These are phyloP conservation scores for Mycosarcoma mackinlayi DNA, from an alignment of 1,284 basidiomycete genomes.

Conservation along the genomic window DNA sequence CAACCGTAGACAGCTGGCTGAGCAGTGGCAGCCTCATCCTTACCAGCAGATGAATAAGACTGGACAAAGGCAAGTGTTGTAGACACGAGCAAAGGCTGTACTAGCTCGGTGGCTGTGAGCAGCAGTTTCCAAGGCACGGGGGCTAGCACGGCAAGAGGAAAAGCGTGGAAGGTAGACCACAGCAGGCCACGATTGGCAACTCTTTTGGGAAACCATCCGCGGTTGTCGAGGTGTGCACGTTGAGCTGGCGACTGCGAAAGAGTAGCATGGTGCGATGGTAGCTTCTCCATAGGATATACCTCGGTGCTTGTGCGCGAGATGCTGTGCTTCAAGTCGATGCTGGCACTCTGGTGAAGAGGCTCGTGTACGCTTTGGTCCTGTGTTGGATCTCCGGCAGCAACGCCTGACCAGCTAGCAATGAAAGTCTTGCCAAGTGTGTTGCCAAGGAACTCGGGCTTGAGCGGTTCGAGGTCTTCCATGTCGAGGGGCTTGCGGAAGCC, in stretches of 20 bases:
- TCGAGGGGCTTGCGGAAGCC: constrained; percentile 43
- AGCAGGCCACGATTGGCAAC: constrained; percentile 28
- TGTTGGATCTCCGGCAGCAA: neutral
- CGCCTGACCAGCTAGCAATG: constrained; percentile 32
- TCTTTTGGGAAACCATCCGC: constrained; percentile 23
- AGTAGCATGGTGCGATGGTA: constrained; percentile 1
- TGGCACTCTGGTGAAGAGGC: neutral
- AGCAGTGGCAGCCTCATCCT: constrained; percentile 14
- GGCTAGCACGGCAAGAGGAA: constrained; percentile 40
- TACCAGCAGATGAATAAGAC: constrained; percentile 20
- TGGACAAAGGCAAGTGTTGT: constrained; percentile 58
- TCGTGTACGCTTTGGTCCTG: neutral
- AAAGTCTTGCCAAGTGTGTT: constrained; percentile 25
- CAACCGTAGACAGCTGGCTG: constrained; percentile 57
- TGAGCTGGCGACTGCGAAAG: neutral
- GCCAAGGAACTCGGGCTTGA: constrained; percentile 42
- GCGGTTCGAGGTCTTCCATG: constrained; percentile 42
- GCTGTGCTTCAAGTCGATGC: constrained; percentile 12
- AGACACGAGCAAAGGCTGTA: constrained; percentile 56
- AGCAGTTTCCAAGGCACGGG: constrained; percentile 54
- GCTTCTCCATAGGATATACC: constrained; percentile 27
- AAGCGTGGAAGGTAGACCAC: constrained; percentile 39
- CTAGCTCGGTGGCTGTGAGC: constrained; percentile 43
- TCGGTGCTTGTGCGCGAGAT: constrained; percentile 19
- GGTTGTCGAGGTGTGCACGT: neutral